Evolutionary conservation across 805 yeast genomes (phyloP), one percentile per base, ranked within the genome.

Genomic region (Pichia eremophila): DNA sequence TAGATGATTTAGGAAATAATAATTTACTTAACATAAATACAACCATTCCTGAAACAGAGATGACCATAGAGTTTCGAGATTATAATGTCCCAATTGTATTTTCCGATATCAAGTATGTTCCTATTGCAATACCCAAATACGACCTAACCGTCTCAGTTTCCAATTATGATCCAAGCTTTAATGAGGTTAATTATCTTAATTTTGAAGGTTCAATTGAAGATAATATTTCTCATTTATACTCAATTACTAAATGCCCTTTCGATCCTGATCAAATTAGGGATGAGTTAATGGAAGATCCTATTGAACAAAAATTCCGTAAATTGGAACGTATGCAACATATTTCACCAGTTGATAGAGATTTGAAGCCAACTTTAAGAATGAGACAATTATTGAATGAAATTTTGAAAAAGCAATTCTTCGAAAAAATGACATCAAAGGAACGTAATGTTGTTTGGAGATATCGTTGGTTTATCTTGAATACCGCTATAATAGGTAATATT

Each of bases 391-490:
- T 91, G 46, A 72, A 77, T 48, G 72, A 69, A 41, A 86, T 90
- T 6, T 69, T 91, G 45, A 70, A 71, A 25, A 86, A 82, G 58
- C 90, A 96, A 3, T 89, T 96, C 5, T 91, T 87, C 40, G 85
- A 85, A 46, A 85, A 81, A 54, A 69, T 93, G 42, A 75, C 83
- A 7, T 90, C 85, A 45, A 81, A 83, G 59, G 96, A 91, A 55
- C 87, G 85, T 67, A 87, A 88, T 53, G 65, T 88, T 58, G 74
- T 91, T 10, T 91, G 98, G 97, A 86, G 85, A 63, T 91, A 84
- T 64, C 68, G 98, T 46, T 93, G 85, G 65, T 90, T 81, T 63
- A 66, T 85, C 18, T 69, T 85, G n/a, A 75, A 81, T 46, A 80
- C 80, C 55, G 53, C 65, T 32, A 58, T 67, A 8, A 44, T 62